Evolutionary conservation across 768 basidiomycete genomes (phyloP).

Genomic region (Phaeotremella skinneri): DNA sequence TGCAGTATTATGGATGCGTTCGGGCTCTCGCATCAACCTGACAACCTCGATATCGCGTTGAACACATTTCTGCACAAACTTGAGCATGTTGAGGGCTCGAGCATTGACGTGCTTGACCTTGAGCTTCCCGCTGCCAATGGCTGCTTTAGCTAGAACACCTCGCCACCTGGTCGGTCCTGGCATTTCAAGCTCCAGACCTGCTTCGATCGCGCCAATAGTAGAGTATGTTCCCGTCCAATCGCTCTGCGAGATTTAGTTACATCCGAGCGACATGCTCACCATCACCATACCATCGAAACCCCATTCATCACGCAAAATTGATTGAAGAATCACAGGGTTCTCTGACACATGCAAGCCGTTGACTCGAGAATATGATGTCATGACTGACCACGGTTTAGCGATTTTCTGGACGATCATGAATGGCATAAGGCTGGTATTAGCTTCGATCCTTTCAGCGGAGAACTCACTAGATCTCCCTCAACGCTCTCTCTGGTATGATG

Average conservation of each 20-base stretch:
- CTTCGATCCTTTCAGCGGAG: conserved; percentile 26
- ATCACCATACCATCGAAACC: conserved; percentile 62
- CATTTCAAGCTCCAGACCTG: conserved; percentile 59
- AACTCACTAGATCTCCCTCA: conserved; percentile 71
- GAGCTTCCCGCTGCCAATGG: not conserved
- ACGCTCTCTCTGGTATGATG: conserved; percentile 61
- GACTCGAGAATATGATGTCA: conserved; percentile 60
- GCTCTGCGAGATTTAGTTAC: conserved; percentile 44
- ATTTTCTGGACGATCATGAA: conserved; percentile 64
- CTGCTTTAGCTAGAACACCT: not conserved
- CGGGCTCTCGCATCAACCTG: conserved; percentile 2
- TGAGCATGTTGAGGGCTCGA: not conserved
- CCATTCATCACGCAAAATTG: conserved; percentile 66
- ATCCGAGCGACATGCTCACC: conserved; percentile 22
- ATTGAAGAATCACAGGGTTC: conserved; percentile 56
- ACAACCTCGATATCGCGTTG: not conserved
- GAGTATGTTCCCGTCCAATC: conserved; percentile 61
- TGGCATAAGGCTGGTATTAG: conserved; percentile 20
- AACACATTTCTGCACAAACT: conserved; percentile 1
- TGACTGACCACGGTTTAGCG: conserved; percentile 36
- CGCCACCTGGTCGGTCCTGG: conserved; percentile 35
- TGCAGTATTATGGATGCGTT: conserved; percentile 15
- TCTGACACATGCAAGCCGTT: conserved; percentile 65
- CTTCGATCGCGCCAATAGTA: conserved; percentile 58
- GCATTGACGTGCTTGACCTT: conserved; percentile 1